Evolutionary conservation across 495 filamentous ascomycete genomes (phyloP), one percentile per base, ranked within the genome.

Genomic region (Xylaria flabelliformis): DNA sequence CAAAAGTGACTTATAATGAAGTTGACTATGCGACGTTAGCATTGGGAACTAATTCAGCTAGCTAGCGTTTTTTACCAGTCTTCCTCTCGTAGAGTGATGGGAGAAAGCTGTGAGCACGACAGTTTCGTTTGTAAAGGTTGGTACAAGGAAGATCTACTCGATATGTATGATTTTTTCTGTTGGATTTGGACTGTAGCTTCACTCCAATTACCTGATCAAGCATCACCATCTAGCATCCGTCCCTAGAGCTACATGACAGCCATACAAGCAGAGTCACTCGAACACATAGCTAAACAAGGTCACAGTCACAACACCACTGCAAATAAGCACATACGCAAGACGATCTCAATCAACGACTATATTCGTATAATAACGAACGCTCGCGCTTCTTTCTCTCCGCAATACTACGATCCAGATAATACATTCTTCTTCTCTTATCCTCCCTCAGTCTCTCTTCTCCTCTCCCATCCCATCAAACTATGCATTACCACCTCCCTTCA

Each of bases 381-480:
- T 56, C 12, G 24, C 53, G 3, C 26, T 21, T 9, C 29, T 62
- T 17, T 34, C 59, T 34, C 58, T 41, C 9, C 61, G 39, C 61
- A 13, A 61, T 44, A 24, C 61, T 42, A 26, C 61, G 17, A 63
- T 44, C 34, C 13, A 41, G 21, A 63, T 17, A 63, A 63, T 63
- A 63, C 61, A 63, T 13, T 63, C 39, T 63, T 44, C 61, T 24
- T 39, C 15, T 15, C 0, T 36, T 32, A 17, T 42, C 56, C 17
- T 42, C 36, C 19, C 36, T 19, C 24, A 3, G 24, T 12, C 59
- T 26, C 59, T n/a, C 15, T 8, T 39, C 19, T 39, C 36, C 29
- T 21, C 9, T 32, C 21, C 24, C 58, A n/a, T 1, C 55, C 55
- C 12, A 8, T 34, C 55, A 13, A 34, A 19, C 58, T 4, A 61